These are phyloP conservation scores for Conticribra weissflogii DNA, from an alignment of 108 stramenopile genomes.

Conservation along the genomic window DNA sequence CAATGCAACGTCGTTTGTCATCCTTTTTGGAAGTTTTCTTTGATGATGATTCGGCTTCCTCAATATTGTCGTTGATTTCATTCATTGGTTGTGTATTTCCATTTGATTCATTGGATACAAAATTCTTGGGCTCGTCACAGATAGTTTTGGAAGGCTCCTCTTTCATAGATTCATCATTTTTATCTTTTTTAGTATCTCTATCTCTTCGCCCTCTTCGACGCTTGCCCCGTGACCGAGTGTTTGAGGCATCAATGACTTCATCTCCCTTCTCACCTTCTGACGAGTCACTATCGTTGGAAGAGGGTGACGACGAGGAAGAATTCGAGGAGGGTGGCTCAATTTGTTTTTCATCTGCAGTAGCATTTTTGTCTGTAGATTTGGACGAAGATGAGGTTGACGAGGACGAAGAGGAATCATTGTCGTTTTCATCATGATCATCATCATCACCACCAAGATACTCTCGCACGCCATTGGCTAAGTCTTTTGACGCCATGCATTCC, in stretches of 20 bases:
- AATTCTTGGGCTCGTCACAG: too few species aligned
- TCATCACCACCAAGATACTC: background rate
- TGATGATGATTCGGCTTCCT: background rate
- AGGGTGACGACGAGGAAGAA: conserved; percentile 32
- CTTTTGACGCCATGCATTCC: too few species aligned
- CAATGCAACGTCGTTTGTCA: conserved; percentile 77
- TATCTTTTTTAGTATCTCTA: conserved; percentile 13
- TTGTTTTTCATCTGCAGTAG: background rate
- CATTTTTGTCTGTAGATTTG: background rate
- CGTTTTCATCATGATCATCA: conserved; percentile 19
- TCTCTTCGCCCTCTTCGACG: conserved; percentile 43
- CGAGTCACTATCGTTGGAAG: conserved; percentile 17
- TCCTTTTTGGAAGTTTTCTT: conserved; percentile 39
- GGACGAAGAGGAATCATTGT: background rate
- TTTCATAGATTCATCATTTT: conserved; percentile 13
- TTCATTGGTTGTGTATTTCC: conserved; percentile 4
- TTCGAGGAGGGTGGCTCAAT: conserved; percentile 8
- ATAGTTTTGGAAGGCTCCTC: conserved; percentile 6
- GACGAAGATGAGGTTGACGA: background rate
- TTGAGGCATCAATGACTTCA: conserved; percentile 14
- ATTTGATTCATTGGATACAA: conserved; percentile 12
- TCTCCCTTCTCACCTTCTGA: conserved; percentile 41
- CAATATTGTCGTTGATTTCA: background rate
- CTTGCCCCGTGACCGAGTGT: conserved; percentile 39
- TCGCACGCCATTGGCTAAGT: conserved; percentile 8